These are phyloP conservation scores for Sporothrix dimorphospora DNA, from an alignment of 2,329 filamentous ascomycete genomes.

Conservation along the genomic window DNA sequence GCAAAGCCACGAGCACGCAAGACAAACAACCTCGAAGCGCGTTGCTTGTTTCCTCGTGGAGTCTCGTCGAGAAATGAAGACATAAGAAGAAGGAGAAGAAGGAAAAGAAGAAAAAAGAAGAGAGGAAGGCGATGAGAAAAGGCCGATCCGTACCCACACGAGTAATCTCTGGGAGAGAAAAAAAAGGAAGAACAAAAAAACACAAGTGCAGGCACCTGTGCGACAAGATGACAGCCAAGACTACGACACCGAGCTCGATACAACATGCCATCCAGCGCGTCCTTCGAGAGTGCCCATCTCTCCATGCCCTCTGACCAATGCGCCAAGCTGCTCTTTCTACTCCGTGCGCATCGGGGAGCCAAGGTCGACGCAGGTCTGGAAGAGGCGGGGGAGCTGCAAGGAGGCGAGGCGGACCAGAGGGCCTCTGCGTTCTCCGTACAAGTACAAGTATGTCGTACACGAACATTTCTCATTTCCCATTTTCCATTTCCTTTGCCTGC, in stretches of 20 bases:
- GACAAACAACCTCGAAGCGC: background rate
- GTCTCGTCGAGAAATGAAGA: background rate
- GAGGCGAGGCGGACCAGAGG: no score
- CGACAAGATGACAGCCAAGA: background rate
- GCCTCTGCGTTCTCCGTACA: no score
- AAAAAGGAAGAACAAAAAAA: no score
- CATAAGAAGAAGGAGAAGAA: background rate
- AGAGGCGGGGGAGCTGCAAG: background rate
- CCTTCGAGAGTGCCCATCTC: background rate
- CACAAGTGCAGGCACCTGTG: no score
- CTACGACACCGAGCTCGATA: background rate
- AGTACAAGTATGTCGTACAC: no score
- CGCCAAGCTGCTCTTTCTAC: background rate
- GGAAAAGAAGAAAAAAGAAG: background rate
- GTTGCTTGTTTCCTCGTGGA: background rate
- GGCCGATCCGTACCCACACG: background rate
- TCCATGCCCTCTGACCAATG: background rate
- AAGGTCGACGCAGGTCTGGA: background rate
- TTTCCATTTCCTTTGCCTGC: no score
- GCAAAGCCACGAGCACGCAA: conserved; percentile 15
- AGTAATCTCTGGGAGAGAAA: background rate
- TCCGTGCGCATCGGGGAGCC: background rate
- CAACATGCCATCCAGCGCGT: background rate
- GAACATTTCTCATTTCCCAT: no score
- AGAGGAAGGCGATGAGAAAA: no score